phyloP scores from a whole-genome alignment of 192 early-diverging fungal species.

The Backusella tarrabulga region DNA sequence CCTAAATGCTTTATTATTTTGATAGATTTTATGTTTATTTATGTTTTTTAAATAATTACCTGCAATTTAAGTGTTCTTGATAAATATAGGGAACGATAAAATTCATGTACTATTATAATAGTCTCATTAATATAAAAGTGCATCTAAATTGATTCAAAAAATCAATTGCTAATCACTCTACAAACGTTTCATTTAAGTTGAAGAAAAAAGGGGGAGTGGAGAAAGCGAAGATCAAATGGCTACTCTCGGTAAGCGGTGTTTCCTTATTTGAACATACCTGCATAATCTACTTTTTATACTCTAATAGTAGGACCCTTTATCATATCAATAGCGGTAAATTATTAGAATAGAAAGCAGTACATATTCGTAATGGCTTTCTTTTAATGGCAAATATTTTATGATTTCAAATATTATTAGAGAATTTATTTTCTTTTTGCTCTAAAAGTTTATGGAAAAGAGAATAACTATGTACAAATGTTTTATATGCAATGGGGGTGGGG shows the following conservation, averaged over 20 bases:
- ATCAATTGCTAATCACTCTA: not conserved
- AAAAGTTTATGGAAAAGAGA: not conserved
- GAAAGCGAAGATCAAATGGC: not conserved
- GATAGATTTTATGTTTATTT: too few species aligned
- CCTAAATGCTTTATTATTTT: too few species aligned
- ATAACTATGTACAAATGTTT: not conserved
- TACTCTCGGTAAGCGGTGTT: not conserved
- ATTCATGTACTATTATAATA: too few species aligned
- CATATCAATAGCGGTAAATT: not conserved
- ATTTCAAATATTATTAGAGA: not conserved
- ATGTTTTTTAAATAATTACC: too few species aligned
- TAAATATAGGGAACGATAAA: too few species aligned
- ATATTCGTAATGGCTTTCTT: not conserved
- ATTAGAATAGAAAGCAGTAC: not conserved
- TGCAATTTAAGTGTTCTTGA: too few species aligned
- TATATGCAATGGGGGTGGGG: not conserved
- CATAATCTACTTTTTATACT: slow-evolving; percentile 1
- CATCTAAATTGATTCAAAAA: not conserved
- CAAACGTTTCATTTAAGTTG: not conserved
- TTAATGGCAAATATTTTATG: not conserved
- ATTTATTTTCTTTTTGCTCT: slow-evolving; percentile 1
- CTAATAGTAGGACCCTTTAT: slow-evolving; percentile 4
- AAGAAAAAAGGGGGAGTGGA: not conserved
- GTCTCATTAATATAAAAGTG: not conserved
- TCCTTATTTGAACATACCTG: not conserved